A percentile compares a stretch with the other conserved stretches of the same genome.
These are phyloP conservation scores for Phyllosticta capitalensis DNA, from an alignment of 2,329 filamentous ascomycete species.

Conservation along the genomic window DNA sequence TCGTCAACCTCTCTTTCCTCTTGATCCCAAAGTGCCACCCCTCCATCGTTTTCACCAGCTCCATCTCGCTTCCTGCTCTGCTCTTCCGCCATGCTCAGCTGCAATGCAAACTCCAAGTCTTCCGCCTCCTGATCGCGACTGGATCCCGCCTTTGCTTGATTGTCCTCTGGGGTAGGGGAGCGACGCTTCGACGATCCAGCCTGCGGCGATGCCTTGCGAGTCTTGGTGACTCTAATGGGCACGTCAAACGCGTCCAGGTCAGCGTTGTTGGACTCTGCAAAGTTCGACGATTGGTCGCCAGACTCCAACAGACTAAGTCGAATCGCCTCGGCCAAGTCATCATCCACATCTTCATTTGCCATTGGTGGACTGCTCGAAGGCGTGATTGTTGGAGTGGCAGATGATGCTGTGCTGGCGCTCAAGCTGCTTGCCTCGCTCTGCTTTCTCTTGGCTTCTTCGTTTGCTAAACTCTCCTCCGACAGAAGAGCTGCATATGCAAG, in stretches of 20 bases:
- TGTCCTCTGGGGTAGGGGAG: constrained; percentile 16
- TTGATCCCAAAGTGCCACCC: not conserved
- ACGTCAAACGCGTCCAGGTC: constrained; percentile 28
- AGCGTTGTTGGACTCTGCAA: constrained; percentile 5
- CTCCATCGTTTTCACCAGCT: not conserved
- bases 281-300: constrained; percentile 10
- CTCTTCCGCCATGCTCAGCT: constrained; percentile 52
- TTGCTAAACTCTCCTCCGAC: constrained; percentile 48
- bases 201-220: constrained; percentile 14
- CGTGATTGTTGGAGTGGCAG: constrained; percentile 20
- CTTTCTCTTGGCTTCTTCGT: constrained; percentile 38
- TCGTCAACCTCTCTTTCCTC: not conserved
- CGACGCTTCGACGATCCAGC: constrained; percentile 13
- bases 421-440: constrained; percentile 30
- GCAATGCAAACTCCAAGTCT: constrained; percentile 53
- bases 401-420: constrained; percentile 25
- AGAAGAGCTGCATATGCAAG: constrained; percentile 54
- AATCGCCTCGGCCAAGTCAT: constrained; percentile 54
- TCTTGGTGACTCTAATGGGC: constrained; percentile 36
- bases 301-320: constrained; percentile 36
- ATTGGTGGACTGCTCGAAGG: constrained; percentile 21
- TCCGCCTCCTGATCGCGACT: constrained; percentile 38
- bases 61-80: constrained; percentile 34
- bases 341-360: constrained; percentile 40
- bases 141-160: constrained; percentile 29